Evolutionary conservation across 768 basidiomycete genomes (phyloP).

Genomic region (Pisolithus tinctorius): DNA sequence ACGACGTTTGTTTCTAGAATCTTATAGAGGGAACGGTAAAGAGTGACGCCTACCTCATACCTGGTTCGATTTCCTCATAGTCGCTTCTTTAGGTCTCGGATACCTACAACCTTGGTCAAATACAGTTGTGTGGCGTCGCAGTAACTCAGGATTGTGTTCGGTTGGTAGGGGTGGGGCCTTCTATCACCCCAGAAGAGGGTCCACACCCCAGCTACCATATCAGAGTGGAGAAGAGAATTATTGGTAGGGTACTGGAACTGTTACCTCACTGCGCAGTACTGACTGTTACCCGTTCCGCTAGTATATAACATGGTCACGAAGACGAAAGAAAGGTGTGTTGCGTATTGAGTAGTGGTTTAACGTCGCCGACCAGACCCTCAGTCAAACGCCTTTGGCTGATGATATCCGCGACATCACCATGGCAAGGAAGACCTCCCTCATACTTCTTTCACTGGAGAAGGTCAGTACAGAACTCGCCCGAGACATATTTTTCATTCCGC

Average conservation of each 20-base stretch:
- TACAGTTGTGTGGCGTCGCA: constrained; percentile 43
- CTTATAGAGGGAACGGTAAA: constrained; percentile 9
- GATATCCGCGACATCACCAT: constrained; percentile 49
- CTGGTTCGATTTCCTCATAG: too few relatives aligned
- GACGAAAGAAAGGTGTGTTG: constrained; percentile 37
- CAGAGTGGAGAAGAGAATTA: constrained; percentile 46
- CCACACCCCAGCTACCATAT: constrained; percentile 42
- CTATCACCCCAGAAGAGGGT: constrained; percentile 34
- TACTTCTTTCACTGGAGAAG: constrained; percentile 34
- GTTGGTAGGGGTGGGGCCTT: constrained; percentile 45
- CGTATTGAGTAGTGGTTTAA: background rate
- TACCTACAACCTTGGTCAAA: constrained; percentile 36
- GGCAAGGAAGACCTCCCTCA: constrained; percentile 36
- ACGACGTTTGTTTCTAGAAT: constrained; percentile 28
- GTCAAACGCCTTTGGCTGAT: constrained; percentile 49
- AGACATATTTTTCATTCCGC: background rate
- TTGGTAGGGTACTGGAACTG: constrained; percentile 30
- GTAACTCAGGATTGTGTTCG: constrained; percentile 41
- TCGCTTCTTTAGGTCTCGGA: constrained; percentile 27
- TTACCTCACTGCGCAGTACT: background rate
- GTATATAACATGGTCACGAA: constrained; percentile 43
- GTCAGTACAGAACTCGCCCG: constrained; percentile 10
- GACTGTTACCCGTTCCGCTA: constrained; percentile 10
- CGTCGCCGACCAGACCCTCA: constrained; percentile 17
- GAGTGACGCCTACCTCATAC: too few relatives aligned